Percentiles rank a stretch among this genome's conserved stretches.
phyloP scores from a whole-genome alignment of 1,284 basidiomycete genomes.

The Sanghuangporus baumii region DNA sequence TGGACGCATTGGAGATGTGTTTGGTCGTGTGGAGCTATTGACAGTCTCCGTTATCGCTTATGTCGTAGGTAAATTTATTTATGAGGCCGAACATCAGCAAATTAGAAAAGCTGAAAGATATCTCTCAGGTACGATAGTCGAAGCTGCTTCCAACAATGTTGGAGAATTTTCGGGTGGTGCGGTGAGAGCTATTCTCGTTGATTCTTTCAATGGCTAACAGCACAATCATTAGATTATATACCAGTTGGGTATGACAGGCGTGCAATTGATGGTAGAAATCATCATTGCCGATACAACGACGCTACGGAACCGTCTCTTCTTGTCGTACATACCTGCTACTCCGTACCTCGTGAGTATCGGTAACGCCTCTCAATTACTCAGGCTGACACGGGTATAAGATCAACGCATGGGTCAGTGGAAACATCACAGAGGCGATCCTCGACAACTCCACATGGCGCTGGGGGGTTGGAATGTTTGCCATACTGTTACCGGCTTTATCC shows the following conservation, averaged over 20 bases:
- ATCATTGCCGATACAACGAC: conserved; percentile 35
- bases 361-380: neutral
- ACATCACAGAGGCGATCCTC: conserved; percentile 28
- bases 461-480: conserved; percentile 36
- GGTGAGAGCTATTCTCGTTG: conserved; percentile 21
- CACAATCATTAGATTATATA: conserved; percentile 17
- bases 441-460: conserved; percentile 30
- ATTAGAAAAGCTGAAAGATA: neutral
- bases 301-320: conserved; percentile 33
- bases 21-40: conserved; percentile 32
- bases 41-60: conserved; percentile 30
- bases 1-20: conserved; percentile 23
- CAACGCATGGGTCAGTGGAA: conserved; percentile 34
- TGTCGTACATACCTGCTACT: conserved; percentile 33
- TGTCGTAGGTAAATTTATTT: conserved; percentile 19
- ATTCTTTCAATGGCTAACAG: neutral
- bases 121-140: conserved; percentile 28
- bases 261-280: conserved; percentile 33
- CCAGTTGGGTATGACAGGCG: conserved; percentile 31
- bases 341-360: conserved; percentile 22
- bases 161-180: conserved; percentile 30
- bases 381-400: conserved; percentile 24
- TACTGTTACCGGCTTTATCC: conserved; percentile 32
- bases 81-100: neutral
- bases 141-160: conserved; percentile 28